phyloP scores from a whole-genome alignment of 192 early-diverging fungal genomes.

The Kickxella alabastrina region DNA sequence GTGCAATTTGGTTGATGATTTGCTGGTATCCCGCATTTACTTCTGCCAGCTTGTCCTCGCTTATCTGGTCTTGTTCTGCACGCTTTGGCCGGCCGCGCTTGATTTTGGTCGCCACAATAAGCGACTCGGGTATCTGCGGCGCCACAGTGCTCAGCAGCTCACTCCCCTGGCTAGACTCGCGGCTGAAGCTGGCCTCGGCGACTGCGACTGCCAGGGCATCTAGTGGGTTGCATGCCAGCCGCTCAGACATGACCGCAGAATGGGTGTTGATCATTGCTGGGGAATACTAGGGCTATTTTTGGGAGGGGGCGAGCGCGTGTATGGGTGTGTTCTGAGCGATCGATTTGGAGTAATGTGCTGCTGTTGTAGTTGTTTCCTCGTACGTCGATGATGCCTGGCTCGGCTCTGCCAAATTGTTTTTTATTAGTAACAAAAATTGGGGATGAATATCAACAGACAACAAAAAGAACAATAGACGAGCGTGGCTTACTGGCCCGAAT shows the following conservation, averaged over 20 bases:
- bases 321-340: too few relatives aligned
- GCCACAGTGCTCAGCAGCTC: conserved; percentile 26
- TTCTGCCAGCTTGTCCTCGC: conserved; percentile 11
- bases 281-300: too few relatives aligned
- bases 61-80: conserved; percentile 15
- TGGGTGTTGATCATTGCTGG: not conserved
- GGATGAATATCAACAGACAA: too few relatives aligned
- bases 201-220: conserved; percentile 32
- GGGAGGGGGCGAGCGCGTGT: too few relatives aligned
- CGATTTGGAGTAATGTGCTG: too few relatives aligned
- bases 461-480: too few relatives aligned
- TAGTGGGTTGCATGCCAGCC: conserved; percentile 6
- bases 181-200: conserved; percentile 9
- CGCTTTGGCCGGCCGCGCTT: conserved; percentile 45
- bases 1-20: conserved; percentile 43
- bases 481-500: too few relatives aligned
- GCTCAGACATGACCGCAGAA: not conserved
- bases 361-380: too few relatives aligned
- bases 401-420: too few relatives aligned
- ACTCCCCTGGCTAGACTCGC: conserved; percentile 7
- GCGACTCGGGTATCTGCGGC: conserved; percentile 36
- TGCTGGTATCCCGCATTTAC: conserved; percentile 32
- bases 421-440: too few relatives aligned
- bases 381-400: too few relatives aligned
- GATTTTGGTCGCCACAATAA: conserved; percentile 43